Conservation (phyloP, 805 yeast genomes). For the Wickerhamiella occidentalis region DNA sequence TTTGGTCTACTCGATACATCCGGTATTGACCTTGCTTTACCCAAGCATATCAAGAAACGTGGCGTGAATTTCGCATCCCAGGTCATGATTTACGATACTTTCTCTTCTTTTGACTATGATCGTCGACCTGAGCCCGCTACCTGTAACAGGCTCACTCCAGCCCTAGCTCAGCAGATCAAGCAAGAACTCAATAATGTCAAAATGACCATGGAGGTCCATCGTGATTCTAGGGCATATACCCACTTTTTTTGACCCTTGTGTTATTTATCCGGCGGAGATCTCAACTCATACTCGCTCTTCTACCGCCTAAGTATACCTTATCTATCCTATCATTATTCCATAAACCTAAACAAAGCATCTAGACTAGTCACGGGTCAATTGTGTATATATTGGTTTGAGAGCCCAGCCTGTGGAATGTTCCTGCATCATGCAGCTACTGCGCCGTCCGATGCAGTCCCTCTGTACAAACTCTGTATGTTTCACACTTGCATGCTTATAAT, state of each 20-base stretch:
- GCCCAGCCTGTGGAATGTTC: neutral
- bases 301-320: neutral
- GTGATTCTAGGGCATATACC: slow-evolving; percentile 64
- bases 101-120: slow-evolving; percentile 72
- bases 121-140: slow-evolving; percentile 88
- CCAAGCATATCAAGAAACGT: slow-evolving; percentile 6
- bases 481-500: neutral
- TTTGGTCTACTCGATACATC: slow-evolving; percentile 7
- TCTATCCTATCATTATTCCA: slow-evolving; percentile 1
- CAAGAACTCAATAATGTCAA: slow-evolving; percentile 74
- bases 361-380: too few relatives aligned
- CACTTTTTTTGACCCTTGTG: slow-evolving; percentile 48
- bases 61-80: slow-evolving; percentile 50
- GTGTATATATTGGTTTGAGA: too few relatives aligned
- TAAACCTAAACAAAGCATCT: neutral
- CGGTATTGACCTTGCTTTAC: neutral
- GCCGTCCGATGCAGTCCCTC: neutral
- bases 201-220: slow-evolving; percentile 72
- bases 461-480: neutral
- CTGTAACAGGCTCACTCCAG: slow-evolving; percentile 81
- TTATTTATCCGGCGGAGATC: neutral
- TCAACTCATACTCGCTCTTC: neutral
- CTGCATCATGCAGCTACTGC: slow-evolving; percentile 2
- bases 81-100: slow-evolving; percentile 75
- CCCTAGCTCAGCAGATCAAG: slow-evolving; percentile 71